phyloP scores from a whole-genome alignment of 2,329 filamentous ascomycete genomes.

The Colletotrichum liaoningense region DNA sequence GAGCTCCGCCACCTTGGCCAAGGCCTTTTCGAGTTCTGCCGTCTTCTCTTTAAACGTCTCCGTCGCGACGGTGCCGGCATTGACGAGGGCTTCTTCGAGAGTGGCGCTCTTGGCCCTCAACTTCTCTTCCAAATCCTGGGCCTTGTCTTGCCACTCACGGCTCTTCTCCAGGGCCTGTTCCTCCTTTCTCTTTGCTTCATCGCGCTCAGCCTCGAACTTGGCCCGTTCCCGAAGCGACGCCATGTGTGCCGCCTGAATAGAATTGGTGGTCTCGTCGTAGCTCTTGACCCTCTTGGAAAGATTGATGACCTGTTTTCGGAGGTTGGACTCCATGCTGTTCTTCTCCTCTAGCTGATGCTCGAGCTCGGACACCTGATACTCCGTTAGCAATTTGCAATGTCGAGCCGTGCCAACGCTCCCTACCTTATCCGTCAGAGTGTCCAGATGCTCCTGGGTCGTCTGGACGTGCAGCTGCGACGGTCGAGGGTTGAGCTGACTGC shows the following conservation, averaged over 20 bases:
- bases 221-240: constrained; percentile 63
- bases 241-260: constrained; percentile 60
- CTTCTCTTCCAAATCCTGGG: constrained; percentile 50
- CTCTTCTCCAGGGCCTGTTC: constrained; percentile 49
- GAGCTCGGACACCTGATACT: constrained; percentile 49
- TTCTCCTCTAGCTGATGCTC: constrained; percentile 49
- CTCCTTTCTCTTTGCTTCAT: constrained; percentile 53
- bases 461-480: constrained; percentile 21
- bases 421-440: constrained; percentile 53
- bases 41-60: constrained; percentile 51
- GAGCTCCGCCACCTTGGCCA: constrained; percentile 50
- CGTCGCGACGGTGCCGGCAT: constrained; percentile 26
- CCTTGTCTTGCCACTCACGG: constrained; percentile 49
- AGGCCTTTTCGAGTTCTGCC: constrained; percentile 52
- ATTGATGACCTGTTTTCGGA: constrained; percentile 33
- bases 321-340: constrained; percentile 35
- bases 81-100: constrained; percentile 49
- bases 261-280: constrained; percentile 55
- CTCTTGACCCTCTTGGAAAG: constrained; percentile 54
- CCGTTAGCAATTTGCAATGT: background rate
- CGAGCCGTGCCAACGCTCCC: background rate
- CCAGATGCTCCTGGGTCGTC: constrained; percentile 42
- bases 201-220: constrained; percentile 58
- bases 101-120: constrained; percentile 48
- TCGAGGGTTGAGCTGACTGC: constrained; percentile 19